Base-by-base conservation (phyloP, 306 rosid genomes). In the Cucumis hystrix region DNA sequence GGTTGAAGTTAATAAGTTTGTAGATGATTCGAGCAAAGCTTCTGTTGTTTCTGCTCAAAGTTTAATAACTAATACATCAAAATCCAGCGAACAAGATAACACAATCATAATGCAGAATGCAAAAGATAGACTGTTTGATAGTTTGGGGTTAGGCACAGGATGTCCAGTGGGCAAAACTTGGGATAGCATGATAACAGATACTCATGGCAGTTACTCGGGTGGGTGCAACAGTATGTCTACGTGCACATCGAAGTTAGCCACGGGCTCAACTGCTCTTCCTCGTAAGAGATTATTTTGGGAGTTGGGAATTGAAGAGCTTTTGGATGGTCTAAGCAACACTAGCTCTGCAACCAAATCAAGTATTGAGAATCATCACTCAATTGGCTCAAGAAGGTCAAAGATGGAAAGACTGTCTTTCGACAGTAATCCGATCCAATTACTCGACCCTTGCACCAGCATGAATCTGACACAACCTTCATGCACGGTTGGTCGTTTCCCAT, bases 281-380 rank as follows among this genome's bases (percentile, higher is more conserved):
- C 67, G 70, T 56, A 89, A 87, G 76, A 87, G 98, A 25, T 73
- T 92, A 25, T 94, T 92, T 80, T 86, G 93, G 1, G 91, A 91
- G 75, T 83, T 88, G 40, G 92, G 90, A 56, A 81, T 88, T 33
- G 91, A 88, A 79, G 89, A 87, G 81, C 89, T 90, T 82, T 86
- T 90, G 84, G 83, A 45, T 63, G 88, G 87, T 73, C 78, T 72
- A 64, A 77, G 72, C 79, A 84, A 43, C 84, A 58, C 81, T 18
- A 84, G 78, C 62, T 81, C 89, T 57, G 39, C 77, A 41, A 76
- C 82, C 25, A 78, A 78, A 79, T 87, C 88, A 6, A 63, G 35
- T 79, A 18, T 83, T 78, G 93, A 81, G 67, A 80, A 80, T 54
- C 87, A 82, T 54, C 88, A 82, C 10, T 76, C 87, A 40, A 79